phyloP scores from a whole-genome alignment of 768 basidiomycete genomes.

The Leccinellum rugosiceps region DNA sequence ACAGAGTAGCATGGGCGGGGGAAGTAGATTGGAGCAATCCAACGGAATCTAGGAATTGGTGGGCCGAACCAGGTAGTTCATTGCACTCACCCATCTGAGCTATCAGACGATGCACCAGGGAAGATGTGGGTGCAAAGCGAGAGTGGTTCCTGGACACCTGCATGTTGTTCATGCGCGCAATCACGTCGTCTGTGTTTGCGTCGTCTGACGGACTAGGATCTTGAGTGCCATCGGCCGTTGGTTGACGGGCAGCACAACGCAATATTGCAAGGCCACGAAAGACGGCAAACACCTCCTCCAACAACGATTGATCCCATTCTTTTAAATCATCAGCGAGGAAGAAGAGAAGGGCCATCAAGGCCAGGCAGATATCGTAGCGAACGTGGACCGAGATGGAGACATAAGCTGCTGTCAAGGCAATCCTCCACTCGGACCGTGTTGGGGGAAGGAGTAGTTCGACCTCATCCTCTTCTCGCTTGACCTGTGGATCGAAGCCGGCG shows the following conservation, averaged over 20 bases:
- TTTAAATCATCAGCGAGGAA: conserved; percentile 65
- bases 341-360: conserved; percentile 64
- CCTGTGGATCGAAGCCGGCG: conserved; percentile 62
- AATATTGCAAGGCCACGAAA: conserved; percentile 77
- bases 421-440: conserved; percentile 58
- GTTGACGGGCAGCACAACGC: conserved; percentile 56
- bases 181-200: conserved; percentile 58
- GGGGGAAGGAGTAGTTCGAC: conserved; percentile 50
- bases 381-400: conserved; percentile 60
- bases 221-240: conserved; percentile 39
- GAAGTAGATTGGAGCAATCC: conserved; percentile 68
- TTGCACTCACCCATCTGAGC: conserved; percentile 46
- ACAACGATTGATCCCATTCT: conserved; percentile 59
- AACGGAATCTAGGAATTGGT: conserved; percentile 65
- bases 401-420: conserved; percentile 62
- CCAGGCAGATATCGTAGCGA: conserved; percentile 71
- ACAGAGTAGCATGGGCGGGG: conserved; percentile 61
- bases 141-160: conserved; percentile 55
- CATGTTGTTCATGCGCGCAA: conserved; percentile 66
- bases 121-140: conserved; percentile 50
- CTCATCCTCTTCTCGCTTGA: conserved; percentile 78
- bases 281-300: conserved; percentile 75
- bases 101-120: conserved; percentile 62
- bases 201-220: conserved; percentile 33
- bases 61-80: conserved; percentile 57